Percentiles rank a stretch among this genome's conserved stretches.
phyloP scores from a whole-genome alignment of 164 flowering plant genomes.

The Berberis thunbergii region DNA sequence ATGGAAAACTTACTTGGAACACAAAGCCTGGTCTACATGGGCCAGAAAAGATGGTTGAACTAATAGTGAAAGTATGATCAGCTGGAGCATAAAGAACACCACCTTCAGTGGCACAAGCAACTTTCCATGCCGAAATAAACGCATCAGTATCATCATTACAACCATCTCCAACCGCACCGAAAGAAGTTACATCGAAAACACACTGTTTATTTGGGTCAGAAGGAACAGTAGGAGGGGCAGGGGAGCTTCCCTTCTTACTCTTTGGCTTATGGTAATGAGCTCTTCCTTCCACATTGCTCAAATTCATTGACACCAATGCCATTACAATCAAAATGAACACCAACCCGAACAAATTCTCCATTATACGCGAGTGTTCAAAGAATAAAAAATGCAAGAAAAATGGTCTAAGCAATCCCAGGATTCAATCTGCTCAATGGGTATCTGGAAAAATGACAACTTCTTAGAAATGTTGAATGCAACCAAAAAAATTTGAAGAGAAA shows the following conservation, averaged over 20 bases:
- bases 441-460: slow-evolving; percentile 1
- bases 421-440: neutral
- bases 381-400: neutral
- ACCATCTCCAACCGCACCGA: slow-evolving; percentile 87
- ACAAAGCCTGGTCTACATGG: slow-evolving; percentile 83
- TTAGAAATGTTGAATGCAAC: neutral
- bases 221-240: slow-evolving; percentile 17
- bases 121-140: slow-evolving; percentile 78
- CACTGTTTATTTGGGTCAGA: slow-evolving; percentile 31
- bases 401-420: neutral
- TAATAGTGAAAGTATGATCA: slow-evolving; percentile 42
- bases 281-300: slow-evolving; percentile 44
- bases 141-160: slow-evolving; percentile 72
- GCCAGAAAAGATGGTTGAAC: slow-evolving; percentile 82
- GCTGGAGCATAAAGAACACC: slow-evolving; percentile 55
- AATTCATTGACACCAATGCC: slow-evolving; percentile 10
- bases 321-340: slow-evolving; percentile 15
- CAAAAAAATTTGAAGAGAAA: slow-evolving; percentile 2
- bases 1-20: slow-evolving; percentile 45
- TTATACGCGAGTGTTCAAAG: slow-evolving; percentile 9
- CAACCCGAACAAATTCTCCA: slow-evolving; percentile 20
- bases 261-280: slow-evolving; percentile 43
- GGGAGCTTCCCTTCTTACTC: slow-evolving; percentile 5
- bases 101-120: slow-evolving; percentile 67
- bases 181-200: slow-evolving; percentile 58